Conservation (phyloP, 2,329 filamentous ascomycete species). For the Tothia fuscella region DNA sequence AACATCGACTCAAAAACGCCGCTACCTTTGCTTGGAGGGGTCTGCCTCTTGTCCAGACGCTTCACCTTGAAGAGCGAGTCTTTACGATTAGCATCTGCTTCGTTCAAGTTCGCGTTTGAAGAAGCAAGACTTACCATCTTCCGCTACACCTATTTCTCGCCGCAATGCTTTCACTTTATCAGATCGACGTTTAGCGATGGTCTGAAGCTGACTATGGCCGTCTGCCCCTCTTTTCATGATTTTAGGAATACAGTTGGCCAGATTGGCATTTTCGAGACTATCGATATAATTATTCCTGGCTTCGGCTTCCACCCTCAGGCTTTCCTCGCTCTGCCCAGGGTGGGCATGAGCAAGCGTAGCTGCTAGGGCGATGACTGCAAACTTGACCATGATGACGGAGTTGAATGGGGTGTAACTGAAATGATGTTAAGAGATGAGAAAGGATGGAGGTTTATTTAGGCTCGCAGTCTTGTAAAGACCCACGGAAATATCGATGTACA, state of each 20-base stretch:
- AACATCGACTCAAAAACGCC: neutral
- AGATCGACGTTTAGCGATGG: constrained; percentile 31
- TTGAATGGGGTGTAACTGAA: no score
- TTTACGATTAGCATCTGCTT: neutral
- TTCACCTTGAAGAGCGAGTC: neutral
- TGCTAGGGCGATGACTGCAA: neutral
- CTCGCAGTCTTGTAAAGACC: no score
- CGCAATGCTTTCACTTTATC: constrained; percentile 28
- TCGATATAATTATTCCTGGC: constrained; percentile 25
- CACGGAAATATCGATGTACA: no score
- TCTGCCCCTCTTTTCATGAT: constrained; percentile 28
- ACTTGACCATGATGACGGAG: neutral
- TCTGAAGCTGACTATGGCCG: constrained; percentile 26
- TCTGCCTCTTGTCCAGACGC: no score
- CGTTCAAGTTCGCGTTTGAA: neutral
- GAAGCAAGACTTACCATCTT: neutral
- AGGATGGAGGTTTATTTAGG: no score
- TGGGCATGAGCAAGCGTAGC: neutral
- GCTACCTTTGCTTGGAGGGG: no score
- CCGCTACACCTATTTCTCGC: constrained; percentile 21
- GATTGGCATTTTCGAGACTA: constrained; percentile 24
- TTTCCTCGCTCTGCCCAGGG: neutral
- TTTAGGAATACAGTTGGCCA: constrained; percentile 29
- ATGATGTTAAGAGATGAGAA: no score
- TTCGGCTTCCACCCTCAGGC: constrained; percentile 19